Conservation (phyloP, 805 yeast species). For the Candida ulmi region DNA sequence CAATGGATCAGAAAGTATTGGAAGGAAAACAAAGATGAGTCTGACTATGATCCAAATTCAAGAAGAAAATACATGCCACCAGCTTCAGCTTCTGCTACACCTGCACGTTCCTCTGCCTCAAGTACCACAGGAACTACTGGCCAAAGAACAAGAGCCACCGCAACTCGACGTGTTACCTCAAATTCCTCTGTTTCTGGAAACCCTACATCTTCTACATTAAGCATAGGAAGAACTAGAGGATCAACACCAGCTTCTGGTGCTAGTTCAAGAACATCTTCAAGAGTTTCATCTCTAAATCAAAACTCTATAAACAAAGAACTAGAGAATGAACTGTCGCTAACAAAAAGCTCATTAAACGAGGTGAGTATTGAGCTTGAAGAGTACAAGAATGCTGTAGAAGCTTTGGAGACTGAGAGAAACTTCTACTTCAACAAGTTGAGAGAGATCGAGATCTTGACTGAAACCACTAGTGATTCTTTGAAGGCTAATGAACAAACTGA, state of each 20-base stretch:
- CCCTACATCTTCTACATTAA: background rate
- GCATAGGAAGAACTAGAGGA: conserved; percentile 10
- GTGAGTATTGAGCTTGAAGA: conserved; percentile 51
- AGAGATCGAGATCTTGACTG: conserved; percentile 79
- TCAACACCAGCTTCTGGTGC: conserved; percentile 2
- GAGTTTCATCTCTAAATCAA: conserved; percentile 21
- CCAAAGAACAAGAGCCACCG: background rate
- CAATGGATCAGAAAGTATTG: conserved; percentile 89
- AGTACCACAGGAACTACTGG: conserved; percentile 1
- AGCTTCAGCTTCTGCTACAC: conserved; percentile 2
- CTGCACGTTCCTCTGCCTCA: conserved; percentile 2
- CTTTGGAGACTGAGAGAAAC: conserved; percentile 76
- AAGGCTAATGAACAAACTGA: conserved; percentile 28
- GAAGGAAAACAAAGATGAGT: conserved; percentile 67
- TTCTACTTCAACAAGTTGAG: conserved; percentile 87
- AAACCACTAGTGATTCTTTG: conserved; percentile 51
- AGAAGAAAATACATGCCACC: conserved; percentile 38
- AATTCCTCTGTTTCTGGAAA: conserved; percentile 7
- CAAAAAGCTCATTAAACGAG: conserved; percentile 33
- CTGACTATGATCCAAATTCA: conserved; percentile 62
- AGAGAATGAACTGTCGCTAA: conserved; percentile 43
- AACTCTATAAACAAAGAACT: conserved; percentile 21
- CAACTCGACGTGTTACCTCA: conserved; percentile 9
- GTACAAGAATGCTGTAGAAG: conserved; percentile 52
- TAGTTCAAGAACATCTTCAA: conserved; percentile 18